These are phyloP conservation scores for Kwoniella sp. DNA, from an alignment of 768 basidiomycete species.

Conservation along the genomic window DNA sequence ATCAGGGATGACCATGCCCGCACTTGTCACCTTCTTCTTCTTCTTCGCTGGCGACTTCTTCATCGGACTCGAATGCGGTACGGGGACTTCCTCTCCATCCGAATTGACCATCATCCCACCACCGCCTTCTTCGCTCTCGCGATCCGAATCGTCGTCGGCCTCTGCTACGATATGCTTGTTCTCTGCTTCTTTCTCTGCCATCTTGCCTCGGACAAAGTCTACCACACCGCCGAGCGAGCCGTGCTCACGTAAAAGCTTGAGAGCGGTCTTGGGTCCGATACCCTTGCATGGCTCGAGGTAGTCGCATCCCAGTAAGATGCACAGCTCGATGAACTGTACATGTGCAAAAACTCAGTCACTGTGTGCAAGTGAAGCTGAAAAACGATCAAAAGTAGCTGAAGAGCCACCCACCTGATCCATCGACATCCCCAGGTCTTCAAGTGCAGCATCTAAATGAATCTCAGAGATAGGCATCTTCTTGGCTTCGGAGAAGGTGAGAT, in stretches of 20 bases:
- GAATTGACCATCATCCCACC: conserved; percentile 62
- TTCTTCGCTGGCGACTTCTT: conserved; percentile 60
- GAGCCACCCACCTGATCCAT: conserved; percentile 73
- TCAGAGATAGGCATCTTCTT: conserved; percentile 96
- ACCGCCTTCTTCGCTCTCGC: conserved; percentile 66
- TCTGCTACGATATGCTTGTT: conserved; percentile 44
- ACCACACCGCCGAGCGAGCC: conserved; percentile 72
- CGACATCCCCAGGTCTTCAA: conserved; percentile 86
- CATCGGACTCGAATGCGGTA: conserved; percentile 28
- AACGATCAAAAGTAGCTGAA: background rate
- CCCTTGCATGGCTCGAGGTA: conserved; percentile 99
- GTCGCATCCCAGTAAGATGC: conserved; percentile 94
- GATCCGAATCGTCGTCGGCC: conserved; percentile 59
- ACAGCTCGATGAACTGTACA: conserved; percentile 87
- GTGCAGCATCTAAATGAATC: conserved; percentile 75
- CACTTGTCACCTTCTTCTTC: conserved; percentile 67
- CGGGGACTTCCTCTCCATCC: conserved; percentile 56
- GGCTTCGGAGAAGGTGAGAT: conserved; percentile 96
- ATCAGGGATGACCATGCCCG: conserved; percentile 75
- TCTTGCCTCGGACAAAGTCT: conserved; percentile 78
- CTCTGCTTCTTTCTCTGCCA: conserved; percentile 53
- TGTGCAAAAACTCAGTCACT: background rate
- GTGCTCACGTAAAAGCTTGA: conserved; percentile 86
- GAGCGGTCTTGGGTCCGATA: conserved; percentile 89
- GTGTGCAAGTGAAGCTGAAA: no score